Conservation (phyloP, 148 eudicot species). For the Nepenthes mirabilis region DNA sequence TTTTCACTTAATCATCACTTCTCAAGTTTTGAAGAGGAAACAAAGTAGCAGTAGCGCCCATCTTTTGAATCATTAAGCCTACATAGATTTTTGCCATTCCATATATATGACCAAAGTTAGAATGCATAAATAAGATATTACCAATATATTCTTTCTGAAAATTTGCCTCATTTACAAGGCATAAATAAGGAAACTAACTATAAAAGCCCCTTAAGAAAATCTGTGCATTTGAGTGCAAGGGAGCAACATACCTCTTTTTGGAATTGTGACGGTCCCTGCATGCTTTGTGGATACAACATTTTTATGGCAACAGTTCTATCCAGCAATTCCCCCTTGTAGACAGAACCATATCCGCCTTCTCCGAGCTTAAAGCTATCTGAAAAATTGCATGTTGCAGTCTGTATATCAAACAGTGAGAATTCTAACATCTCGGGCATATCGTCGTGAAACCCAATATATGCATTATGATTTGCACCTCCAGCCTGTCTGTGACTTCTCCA, state of each 20-base stretch:
- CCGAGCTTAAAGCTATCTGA: conserved; percentile 66
- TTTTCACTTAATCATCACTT: too few relatives aligned
- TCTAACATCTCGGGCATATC: conserved; percentile 34
- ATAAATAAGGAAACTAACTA: background rate
- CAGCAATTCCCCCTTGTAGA: conserved; percentile 77
- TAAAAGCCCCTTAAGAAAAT: background rate
- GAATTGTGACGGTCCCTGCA: conserved; percentile 52
- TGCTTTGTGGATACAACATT: conserved; percentile 41
- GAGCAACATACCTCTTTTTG: conserved; percentile 41
- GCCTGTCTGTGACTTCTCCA: conserved; percentile 50
- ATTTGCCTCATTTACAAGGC: background rate
- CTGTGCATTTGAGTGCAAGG: background rate
- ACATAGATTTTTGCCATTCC: too few relatives aligned
- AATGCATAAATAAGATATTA: too few relatives aligned
- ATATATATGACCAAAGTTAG: too few relatives aligned
- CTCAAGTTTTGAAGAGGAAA: too few relatives aligned
- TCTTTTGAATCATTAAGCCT: too few relatives aligned
- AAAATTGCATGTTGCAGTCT: conserved; percentile 74
- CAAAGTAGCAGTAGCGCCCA: too few relatives aligned
- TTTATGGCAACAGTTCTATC: conserved; percentile 60
- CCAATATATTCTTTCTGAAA: too few relatives aligned
- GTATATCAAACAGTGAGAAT: conserved; percentile 50
- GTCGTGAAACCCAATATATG: conserved; percentile 18
- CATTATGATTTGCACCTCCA: conserved; percentile 16
- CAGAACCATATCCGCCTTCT: conserved; percentile 44